Evolutionary conservation across 1,284 basidiomycete genomes (phyloP), one percentile per base, ranked within the genome.

Genomic region (Fomes fomentarius): DNA sequence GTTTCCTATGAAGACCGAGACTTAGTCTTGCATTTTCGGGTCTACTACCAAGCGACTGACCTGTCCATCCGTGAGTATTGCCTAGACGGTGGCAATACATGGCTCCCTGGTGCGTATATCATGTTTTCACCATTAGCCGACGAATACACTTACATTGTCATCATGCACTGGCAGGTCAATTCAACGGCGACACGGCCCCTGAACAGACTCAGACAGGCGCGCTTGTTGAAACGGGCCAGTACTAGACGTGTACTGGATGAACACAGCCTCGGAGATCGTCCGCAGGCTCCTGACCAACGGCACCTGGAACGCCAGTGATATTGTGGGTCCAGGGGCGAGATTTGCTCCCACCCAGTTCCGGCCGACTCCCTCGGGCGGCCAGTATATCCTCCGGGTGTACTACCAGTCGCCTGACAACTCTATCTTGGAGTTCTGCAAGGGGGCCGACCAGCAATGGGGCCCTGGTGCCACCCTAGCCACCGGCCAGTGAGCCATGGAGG

Each of bases 31-130:
- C 33, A 47, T 7, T 17, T 37, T 25, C 46, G 46, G 17, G 34
- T 47, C 4, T 47, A 47, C 34, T 47, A 47, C 34, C 46, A 47
- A 15, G 33, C 35, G 8, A 15, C 19, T 4, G 46, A 47, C 34
- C 24, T 47, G 34, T 26, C 11, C 24, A 28, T 47, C 34, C 22
- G 21, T 5, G 46, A 47, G 35, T 35, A 47, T 6, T 24, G 34
- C 34, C n/a, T n/a, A n/a, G n/a, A 26, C 9, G 31, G 33, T 24
- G 24, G 12, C 21, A 34, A 38, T 21, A 15, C 33, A 24, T 47
- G 45, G 45, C 37, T 37, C 24, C 14, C 17, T 35, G 45, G 45
- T 25, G 33, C 4, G 45, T 22, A 3, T 17, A 24, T 38, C 30
- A 14, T 9, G 2, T 11, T 25, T 11, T 26, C 31, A 33, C 31